Conservation (phyloP, 1,139 yeast species). For the Citeromyces siamensis region DNA sequence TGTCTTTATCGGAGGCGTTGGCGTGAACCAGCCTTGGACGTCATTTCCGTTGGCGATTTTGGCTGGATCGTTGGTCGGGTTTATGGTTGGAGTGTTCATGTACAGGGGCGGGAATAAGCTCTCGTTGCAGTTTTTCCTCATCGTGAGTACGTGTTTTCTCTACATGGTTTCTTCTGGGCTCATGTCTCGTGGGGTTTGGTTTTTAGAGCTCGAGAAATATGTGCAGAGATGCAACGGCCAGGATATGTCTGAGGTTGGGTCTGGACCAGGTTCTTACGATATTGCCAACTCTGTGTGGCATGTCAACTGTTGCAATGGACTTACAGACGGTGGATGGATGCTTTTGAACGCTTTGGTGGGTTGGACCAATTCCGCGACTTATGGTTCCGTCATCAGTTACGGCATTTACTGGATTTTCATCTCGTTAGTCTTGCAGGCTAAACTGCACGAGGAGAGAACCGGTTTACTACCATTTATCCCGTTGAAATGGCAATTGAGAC, state of each 20-base stretch:
- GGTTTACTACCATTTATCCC: conserved; percentile 55
- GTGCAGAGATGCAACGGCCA: conserved; percentile 63
- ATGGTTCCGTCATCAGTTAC: conserved; percentile 79
- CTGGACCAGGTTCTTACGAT: conserved; percentile 93
- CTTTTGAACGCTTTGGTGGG: conserved; percentile 84
- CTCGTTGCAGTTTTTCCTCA: conserved; percentile 71
- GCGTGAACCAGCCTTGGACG: conserved; percentile 61
- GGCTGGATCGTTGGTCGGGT: conserved; percentile 58
- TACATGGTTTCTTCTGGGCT: conserved; percentile 85
- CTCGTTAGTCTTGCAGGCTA: conserved; percentile 34
- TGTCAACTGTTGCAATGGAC: conserved; percentile 93
- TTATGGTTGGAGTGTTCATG: conserved; percentile 48
- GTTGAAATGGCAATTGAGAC: conserved; percentile 40
- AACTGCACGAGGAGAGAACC: conserved; percentile 47
- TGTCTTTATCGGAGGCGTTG: conserved; percentile 85
- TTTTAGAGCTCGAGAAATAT: conserved; percentile 60
- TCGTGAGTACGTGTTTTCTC: conserved; percentile 74
- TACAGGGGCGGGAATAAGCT: conserved; percentile 71
- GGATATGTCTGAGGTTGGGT: conserved; percentile 82
- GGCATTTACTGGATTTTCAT: conserved; percentile 64
- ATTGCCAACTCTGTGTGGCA: conserved; percentile 79
- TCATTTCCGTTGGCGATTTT: conserved; percentile 80
- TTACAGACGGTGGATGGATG: conserved; percentile 89
- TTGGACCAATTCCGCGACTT: conserved; percentile 94
- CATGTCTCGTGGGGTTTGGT: conserved; percentile 87